These are phyloP conservation scores for Russula vinacea DNA, from an alignment of 768 basidiomycete species.

Conservation along the genomic window DNA sequence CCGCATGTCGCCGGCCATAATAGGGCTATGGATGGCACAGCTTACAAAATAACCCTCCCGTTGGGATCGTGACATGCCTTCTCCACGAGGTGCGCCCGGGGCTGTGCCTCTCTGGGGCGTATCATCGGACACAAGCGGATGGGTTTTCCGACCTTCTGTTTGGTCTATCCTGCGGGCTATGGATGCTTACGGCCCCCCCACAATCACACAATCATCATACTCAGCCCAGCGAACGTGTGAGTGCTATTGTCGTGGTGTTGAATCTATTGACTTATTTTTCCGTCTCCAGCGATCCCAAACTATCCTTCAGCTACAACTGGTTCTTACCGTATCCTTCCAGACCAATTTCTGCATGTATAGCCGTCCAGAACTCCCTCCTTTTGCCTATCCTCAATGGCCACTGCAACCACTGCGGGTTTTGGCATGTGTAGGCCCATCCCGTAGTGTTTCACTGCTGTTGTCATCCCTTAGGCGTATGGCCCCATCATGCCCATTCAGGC, in stretches of 20 bases:
- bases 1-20: conserved; percentile 21
- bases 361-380: conserved; percentile 8
- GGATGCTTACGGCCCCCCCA: conserved; percentile 44
- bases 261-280: conserved; percentile 21
- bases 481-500: conserved; percentile 16
- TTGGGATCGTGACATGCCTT: conserved; percentile 43
- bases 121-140: conserved; percentile 29
- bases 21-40: conserved; percentile 17
- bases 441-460: conserved; percentile 3
- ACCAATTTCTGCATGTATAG: conserved; percentile 18
- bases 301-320: conserved; percentile 9
- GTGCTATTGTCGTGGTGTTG: conserved; percentile 32
- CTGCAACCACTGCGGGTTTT: conserved; percentile 4
- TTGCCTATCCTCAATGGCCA: conserved; percentile 9
- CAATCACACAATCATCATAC: conserved; percentile 45
- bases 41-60: conserved; percentile 58
- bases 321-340: conserved; percentile 22
- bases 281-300: conserved; percentile 22
- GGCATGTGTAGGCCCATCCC: conserved; percentile 7
- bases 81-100: conserved; percentile 16
- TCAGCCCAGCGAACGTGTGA: conserved; percentile 58
- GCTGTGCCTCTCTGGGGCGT: conserved; percentile 4
- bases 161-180: conserved; percentile 38
- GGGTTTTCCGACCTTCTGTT: conserved; percentile 19
- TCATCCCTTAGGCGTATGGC: conserved; percentile 15